phyloP scores from a whole-genome alignment of 148 eudicot genomes.

The Silene conica region DNA sequence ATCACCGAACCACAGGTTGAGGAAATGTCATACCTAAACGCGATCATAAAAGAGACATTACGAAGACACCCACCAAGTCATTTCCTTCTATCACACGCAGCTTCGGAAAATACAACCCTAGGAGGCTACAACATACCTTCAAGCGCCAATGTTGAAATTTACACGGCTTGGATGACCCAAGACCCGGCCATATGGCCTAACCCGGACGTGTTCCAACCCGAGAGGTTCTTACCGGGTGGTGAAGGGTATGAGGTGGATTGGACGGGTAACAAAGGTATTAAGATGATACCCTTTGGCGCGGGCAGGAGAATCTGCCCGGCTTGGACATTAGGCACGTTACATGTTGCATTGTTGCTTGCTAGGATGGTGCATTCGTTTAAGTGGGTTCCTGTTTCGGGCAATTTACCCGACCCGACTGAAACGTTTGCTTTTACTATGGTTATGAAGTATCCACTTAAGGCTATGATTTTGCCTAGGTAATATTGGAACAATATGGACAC shows the following conservation, averaged over 20 bases:
- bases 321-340: slow-evolving; percentile 64
- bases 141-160: slow-evolving; percentile 65
- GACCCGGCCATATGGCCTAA: slow-evolving; percentile 73
- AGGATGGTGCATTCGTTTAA: slow-evolving; percentile 77
- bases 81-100: slow-evolving; percentile 74
- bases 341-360: slow-evolving; percentile 60
- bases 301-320: slow-evolving; percentile 97
- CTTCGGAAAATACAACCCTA: slow-evolving; percentile 48
- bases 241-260: slow-evolving; percentile 78
- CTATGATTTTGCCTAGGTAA: slow-evolving; percentile 59
- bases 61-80: slow-evolving; percentile 95
- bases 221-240: slow-evolving; percentile 67
- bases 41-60: slow-evolving; percentile 79
- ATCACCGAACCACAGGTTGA: slow-evolving; percentile 55
- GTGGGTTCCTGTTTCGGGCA: slow-evolving; percentile 63
- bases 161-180: slow-evolving; percentile 87
- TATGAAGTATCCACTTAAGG: slow-evolving; percentile 85
- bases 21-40: slow-evolving; percentile 63
- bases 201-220: slow-evolving; percentile 67
- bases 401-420: slow-evolving; percentile 90
- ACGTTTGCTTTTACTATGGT: slow-evolving; percentile 91
- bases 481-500: too few species aligned
- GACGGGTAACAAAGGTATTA: slow-evolving; percentile 65
- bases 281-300: slow-evolving; percentile 85
- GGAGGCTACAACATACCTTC: slow-evolving; percentile 82